A percentile compares a stretch with the other conserved stretches of the same genome.
Evolutionary conservation across 352 stramenopile species (phyloP).

Genomic region (Phytophthora fragariaefolia): DNA sequence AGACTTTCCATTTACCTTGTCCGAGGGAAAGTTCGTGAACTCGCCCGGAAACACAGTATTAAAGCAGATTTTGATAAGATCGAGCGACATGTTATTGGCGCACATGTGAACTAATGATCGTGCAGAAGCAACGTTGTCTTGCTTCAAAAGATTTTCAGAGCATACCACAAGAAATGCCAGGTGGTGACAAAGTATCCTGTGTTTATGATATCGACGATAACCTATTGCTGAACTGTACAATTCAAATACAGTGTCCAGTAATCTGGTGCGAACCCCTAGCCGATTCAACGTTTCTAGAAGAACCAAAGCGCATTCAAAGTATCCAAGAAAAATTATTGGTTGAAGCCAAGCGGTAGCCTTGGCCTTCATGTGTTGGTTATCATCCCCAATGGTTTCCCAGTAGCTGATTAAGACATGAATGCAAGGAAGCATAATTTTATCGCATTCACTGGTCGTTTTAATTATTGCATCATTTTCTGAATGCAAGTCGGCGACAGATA

Average conservation of each 20-base stretch:
- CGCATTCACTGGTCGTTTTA: background rate
- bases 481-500: background rate
- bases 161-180: constrained; percentile 30
- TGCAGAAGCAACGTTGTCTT: constrained; percentile 1
- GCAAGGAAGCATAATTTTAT: constrained; percentile 16
- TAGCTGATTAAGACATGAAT: constrained; percentile 21
- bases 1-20: constrained; percentile 23
- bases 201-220: background rate
- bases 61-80: constrained; percentile 18
- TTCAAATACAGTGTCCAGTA: constrained; percentile 37
- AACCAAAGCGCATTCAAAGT: constrained; percentile 38
- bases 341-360: constrained; percentile 31
- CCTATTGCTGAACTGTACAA: constrained; percentile 12
- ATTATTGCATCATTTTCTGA: background rate
- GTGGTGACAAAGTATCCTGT: constrained; percentile 3
- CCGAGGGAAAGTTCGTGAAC: too few species aligned
- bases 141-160: constrained; percentile 27
- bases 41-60: background rate
- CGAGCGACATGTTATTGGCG: constrained; percentile 35
- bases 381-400: constrained; percentile 1
- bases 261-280: background rate
- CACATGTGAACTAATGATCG: constrained; percentile 36
- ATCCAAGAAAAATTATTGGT: constrained; percentile 16
- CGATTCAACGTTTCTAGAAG: constrained; percentile 27
- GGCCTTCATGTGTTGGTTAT: background rate